phyloP scores from a whole-genome alignment of 1,139 yeast species.

The Hyphopichia pseudoburtonii region DNA sequence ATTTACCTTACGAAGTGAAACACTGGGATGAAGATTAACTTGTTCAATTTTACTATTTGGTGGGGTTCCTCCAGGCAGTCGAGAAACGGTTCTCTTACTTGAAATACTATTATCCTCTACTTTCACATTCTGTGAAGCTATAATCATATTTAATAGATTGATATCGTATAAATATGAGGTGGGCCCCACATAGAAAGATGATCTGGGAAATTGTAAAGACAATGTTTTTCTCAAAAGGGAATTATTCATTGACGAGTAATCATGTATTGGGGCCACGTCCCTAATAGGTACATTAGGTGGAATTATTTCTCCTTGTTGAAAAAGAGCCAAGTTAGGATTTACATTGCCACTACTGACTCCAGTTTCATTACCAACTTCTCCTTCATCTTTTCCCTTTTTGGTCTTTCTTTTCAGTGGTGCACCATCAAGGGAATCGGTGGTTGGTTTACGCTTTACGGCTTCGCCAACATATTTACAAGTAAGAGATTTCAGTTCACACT shows the following conservation, averaged over 20 bases:
- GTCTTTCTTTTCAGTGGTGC: conserved; percentile 16
- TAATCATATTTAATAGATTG: conserved; percentile 53
- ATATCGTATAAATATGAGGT: conserved; percentile 66
- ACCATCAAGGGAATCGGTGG: conserved; percentile 21
- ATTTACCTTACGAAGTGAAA: conserved; percentile 67
- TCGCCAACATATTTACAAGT: conserved; percentile 54
- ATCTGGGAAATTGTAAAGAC: conserved; percentile 66
- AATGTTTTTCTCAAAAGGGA: conserved; percentile 44
- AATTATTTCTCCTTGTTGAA: conserved; percentile 19
- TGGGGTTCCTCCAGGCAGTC: conserved; percentile 1
- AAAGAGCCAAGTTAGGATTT: conserved; percentile 8
- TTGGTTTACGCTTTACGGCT: conserved; percentile 32
- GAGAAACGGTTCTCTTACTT: conserved; percentile 3
- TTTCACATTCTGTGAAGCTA: conserved; percentile 35
- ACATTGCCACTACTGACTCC: too few species aligned
- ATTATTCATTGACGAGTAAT: conserved; percentile 53
- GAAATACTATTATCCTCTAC: conserved; percentile 8
- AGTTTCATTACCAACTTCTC: too few species aligned
- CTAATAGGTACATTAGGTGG: conserved; percentile 57
- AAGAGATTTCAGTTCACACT: conserved; percentile 68
- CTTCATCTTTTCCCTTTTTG: conserved; percentile 4
- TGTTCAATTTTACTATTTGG: conserved; percentile 54
- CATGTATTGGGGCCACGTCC: conserved; percentile 55
- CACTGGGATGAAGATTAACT: conserved; percentile 55
- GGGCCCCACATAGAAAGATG: conserved; percentile 75